Base-by-base conservation (phyloP, 495 filamentous ascomycete genomes). In the Penicillium maclennaniae region DNA sequence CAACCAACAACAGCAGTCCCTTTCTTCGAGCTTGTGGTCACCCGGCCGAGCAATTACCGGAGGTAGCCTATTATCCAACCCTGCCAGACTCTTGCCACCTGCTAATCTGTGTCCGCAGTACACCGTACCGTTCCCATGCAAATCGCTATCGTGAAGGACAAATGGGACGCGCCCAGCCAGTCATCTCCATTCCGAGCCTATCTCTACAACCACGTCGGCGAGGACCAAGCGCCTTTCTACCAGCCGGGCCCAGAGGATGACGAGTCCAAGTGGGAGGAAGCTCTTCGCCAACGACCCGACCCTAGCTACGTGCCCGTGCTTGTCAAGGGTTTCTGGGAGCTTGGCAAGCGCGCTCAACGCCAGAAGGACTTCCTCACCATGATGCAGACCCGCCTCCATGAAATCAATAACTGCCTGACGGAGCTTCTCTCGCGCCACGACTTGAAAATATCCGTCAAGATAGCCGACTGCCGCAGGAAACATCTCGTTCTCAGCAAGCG, bases 221-320 rank as follows among this genome's bases (percentile, higher is more conserved):
- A 91, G 57, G 83, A 88, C 17, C 75, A 81, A 47, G 87, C 87
- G 7, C 88, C 90, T 4, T 92, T 89, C 71, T 97, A 88, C 69
- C 82, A 85, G 54, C 91, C 92, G 6, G 77, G 80, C 1, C 74
- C 86, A 15, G 74, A 82, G 51, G 93, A 97, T 58, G 86, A 95
- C 69, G 81, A 85, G 21, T 78, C 81, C 31, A 91, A 87, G 65
- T 99, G 92, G 92, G 93, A 99, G 58, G 91, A 96, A 60, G 93
- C 93, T 9, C 78, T 96, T 48, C 79, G 84, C 54, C 83, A 89
- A 55, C 88, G 92, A 63, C 92, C 93, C 7, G 84, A 76, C 41
- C 76, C 87, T 4, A 87, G 85, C 55, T 88, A 82, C 59, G 85
- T 95, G 34, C 89, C 89, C 10, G 87, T 91, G 3, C 69, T 85